These are phyloP conservation scores for Hysterangium stoloniferum DNA, from an alignment of 768 basidiomycete genomes.

Conservation along the genomic window DNA sequence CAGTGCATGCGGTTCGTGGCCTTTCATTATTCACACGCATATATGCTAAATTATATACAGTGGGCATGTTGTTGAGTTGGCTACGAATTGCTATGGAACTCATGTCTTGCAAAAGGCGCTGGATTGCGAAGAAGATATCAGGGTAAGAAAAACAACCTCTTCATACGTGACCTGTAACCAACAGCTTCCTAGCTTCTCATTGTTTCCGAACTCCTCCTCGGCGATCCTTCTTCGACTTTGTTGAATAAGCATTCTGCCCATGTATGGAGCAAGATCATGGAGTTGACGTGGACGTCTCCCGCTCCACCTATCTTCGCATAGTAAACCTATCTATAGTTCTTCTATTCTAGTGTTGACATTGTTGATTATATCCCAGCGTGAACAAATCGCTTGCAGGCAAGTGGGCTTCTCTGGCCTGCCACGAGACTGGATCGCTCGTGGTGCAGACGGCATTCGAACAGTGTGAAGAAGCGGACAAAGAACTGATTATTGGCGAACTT, in stretches of 20 bases:
- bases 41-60: slow-evolving; percentile 27
- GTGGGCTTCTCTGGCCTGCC: slow-evolving; percentile 84
- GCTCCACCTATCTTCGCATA: slow-evolving; percentile 85
- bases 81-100: slow-evolving; percentile 84
- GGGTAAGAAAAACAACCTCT: slow-evolving; percentile 26
- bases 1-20: slow-evolving; percentile 68
- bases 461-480: slow-evolving; percentile 74
- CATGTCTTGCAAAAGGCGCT: slow-evolving; percentile 86
- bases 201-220: slow-evolving; percentile 75
- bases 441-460: slow-evolving; percentile 88
- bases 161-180: too few relatives aligned
- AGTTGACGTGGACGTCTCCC: slow-evolving; percentile 78
- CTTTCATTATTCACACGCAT: not conserved
- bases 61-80: slow-evolving; percentile 77
- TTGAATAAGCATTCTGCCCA: slow-evolving; percentile 90
- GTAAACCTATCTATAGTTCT: slow-evolving; percentile 34
- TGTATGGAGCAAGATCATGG: slow-evolving; percentile 96
- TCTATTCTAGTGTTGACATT: slow-evolving; percentile 4
- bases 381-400: slow-evolving; percentile 83
- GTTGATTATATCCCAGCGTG: slow-evolving; percentile 40
- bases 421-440: slow-evolving; percentile 84
- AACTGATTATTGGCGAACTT: slow-evolving; percentile 78
- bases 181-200: slow-evolving; percentile 41
- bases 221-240: slow-evolving; percentile 78
- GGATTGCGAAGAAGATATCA: slow-evolving; percentile 84